phyloP scores from a whole-genome alignment of 2,329 filamentous ascomycete species.

The Trichoderma afroharzianum region DNA sequence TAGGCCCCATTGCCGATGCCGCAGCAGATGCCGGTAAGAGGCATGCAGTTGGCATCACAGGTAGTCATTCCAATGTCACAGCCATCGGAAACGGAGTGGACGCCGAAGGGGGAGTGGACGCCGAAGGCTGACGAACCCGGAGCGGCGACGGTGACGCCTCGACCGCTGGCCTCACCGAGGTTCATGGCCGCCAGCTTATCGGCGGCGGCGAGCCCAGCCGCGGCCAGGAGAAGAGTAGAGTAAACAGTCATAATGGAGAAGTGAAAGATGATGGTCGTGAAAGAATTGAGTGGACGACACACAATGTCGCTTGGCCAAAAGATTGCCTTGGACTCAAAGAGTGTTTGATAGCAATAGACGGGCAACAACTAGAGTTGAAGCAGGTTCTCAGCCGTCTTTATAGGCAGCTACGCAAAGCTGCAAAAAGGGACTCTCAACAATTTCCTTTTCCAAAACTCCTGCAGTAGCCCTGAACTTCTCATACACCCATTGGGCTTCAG shows the following conservation, averaged over 20 bases:
- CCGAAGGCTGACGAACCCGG: constrained; percentile 18
- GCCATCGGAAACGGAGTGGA: constrained; percentile 19
- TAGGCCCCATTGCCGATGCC: constrained; percentile 13
- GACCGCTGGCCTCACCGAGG: constrained; percentile 1
- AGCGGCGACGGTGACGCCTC: constrained; percentile 17
- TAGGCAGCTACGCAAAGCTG: background rate
- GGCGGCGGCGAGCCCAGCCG: constrained; percentile 25
- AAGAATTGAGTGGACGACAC: background rate
- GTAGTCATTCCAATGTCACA: constrained; percentile 24
- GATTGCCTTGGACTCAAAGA: background rate
- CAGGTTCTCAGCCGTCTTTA: background rate
- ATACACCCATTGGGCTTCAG: background rate
- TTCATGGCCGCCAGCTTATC: constrained; percentile 5
- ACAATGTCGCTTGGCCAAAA: background rate
- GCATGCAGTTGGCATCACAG: constrained; percentile 33
- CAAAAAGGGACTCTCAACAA: background rate
- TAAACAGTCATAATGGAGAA: constrained; percentile 24
- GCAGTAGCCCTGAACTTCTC: background rate
- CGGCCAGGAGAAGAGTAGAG: constrained; percentile 27
- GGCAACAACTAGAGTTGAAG: background rate
- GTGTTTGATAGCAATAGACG: background rate
- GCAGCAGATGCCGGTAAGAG: constrained; percentile 29
- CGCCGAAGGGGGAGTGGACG: constrained; percentile 14
- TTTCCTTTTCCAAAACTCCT: background rate
- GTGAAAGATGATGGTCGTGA: constrained; percentile 4